Percentiles rank a stretch among this genome's conserved stretches.
These are phyloP conservation scores for Elsinoe fawcettii DNA, from an alignment of 2,329 filamentous ascomycete species.

Conservation along the genomic window DNA sequence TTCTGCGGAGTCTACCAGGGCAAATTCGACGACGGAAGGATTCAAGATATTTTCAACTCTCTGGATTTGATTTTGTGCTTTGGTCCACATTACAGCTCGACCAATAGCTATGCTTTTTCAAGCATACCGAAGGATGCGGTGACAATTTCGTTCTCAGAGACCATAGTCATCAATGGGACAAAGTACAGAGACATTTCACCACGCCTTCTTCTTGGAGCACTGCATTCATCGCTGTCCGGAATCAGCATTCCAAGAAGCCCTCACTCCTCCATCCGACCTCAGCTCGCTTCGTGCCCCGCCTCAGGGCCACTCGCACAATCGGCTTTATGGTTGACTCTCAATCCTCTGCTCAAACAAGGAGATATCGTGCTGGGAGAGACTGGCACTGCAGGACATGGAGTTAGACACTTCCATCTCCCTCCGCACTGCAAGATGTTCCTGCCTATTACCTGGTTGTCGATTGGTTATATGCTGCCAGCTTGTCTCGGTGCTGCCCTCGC, in stretches of 20 bases:
- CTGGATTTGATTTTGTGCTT: constrained; percentile 21
- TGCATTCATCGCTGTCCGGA: constrained; percentile 37
- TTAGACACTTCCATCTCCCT: constrained; percentile 45
- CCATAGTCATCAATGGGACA: constrained; percentile 56
- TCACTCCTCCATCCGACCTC: constrained; percentile 17
- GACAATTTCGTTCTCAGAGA: constrained; percentile 42
- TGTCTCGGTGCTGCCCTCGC: constrained; percentile 23
- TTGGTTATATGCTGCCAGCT: constrained; percentile 26
- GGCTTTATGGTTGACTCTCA: constrained; percentile 21
- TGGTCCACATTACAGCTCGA: constrained; percentile 21
- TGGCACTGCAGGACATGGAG: constrained; percentile 41
- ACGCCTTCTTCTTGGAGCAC: constrained; percentile 57
- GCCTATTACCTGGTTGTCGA: constrained; percentile 26
- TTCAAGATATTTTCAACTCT: constrained; percentile 21
- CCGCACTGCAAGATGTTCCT: constrained; percentile 52
- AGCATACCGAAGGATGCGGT: constrained; percentile 21
- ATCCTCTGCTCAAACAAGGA: constrained; percentile 20
- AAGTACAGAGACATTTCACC: constrained; percentile 67
- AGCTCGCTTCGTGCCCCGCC: not conserved
- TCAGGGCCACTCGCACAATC: constrained; percentile 20
- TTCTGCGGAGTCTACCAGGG: constrained; percentile 24
- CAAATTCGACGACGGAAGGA: constrained; percentile 19
- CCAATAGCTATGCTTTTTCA: constrained; percentile 29
- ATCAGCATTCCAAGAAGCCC: constrained; percentile 16
- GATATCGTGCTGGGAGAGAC: constrained; percentile 26